Evolutionary conservation across 495 filamentous ascomycete species (phyloP).

Genomic region (Aspergillus funiculosus): DNA sequence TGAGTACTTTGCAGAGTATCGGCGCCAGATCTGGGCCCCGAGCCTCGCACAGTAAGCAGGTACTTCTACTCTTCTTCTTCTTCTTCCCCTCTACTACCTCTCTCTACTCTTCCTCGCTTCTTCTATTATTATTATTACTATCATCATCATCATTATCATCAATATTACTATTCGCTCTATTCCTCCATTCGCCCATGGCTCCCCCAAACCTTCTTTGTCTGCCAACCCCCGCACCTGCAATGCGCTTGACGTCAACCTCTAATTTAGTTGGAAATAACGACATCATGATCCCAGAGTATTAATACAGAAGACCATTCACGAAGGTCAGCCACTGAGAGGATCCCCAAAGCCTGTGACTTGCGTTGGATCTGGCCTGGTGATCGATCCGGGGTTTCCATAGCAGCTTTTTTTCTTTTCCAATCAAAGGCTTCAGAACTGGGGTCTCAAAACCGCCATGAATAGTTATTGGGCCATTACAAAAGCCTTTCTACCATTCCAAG

Average conservation of each 20-base stretch:
- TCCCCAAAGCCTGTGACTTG: not conserved
- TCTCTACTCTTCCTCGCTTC: too few relatives aligned
- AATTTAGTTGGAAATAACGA: not conserved
- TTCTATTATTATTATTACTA: too few relatives aligned
- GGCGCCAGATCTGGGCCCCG: constrained; percentile 13
- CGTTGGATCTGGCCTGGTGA: not conserved
- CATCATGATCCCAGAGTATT: constrained; percentile 10
- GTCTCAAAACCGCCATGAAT: not conserved
- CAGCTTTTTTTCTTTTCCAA: constrained; percentile 2
- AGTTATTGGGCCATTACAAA: constrained; percentile 1
- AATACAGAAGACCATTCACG: too few relatives aligned
- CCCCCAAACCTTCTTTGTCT: not conserved
- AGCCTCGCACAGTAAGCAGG: not conserved
- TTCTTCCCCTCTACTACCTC: not conserved
- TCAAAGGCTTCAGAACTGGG: not conserved
- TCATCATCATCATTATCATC: too few relatives aligned
- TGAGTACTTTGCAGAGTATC: too few relatives aligned
- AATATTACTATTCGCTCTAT: too few relatives aligned
- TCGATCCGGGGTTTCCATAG: not conserved
- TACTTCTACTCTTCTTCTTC: not conserved
- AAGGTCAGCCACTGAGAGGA: too few relatives aligned
- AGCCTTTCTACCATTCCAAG: too few relatives aligned
- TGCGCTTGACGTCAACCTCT: constrained; percentile 12
- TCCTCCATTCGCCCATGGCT: not conserved
- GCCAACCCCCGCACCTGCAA: constrained; percentile 3